Conservation (phyloP, 257 asterid genomes). For the Eustoma russellianum region DNA sequence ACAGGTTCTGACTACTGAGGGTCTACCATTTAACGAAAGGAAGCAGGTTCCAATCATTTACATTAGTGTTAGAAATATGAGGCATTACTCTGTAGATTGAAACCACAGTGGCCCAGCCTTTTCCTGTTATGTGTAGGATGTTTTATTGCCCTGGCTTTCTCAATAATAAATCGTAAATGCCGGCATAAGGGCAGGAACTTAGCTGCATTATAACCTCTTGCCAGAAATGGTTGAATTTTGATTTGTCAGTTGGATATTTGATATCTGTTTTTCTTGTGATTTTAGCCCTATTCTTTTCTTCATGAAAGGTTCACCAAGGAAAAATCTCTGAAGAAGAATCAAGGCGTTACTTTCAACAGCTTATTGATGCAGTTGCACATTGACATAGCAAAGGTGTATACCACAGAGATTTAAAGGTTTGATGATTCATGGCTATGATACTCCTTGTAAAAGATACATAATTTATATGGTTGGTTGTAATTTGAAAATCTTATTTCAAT, state of each 20-base stretch:
- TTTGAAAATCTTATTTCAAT: constrained; percentile 12
- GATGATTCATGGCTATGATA: constrained; percentile 12
- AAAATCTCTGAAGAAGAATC: constrained; percentile 75
- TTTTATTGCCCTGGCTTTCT: too few relatives aligned
- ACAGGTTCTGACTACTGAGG: too few relatives aligned
- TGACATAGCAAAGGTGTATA: constrained; percentile 93
- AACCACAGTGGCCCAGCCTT: too few relatives aligned
- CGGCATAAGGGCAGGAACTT: not conserved
- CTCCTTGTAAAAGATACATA: constrained; percentile 2
- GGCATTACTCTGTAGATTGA: too few relatives aligned
- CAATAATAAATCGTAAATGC: too few relatives aligned
- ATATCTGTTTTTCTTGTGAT: not conserved
- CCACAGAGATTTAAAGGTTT: constrained; percentile 92
- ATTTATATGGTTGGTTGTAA: constrained; percentile 16
- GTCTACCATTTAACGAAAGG: too few relatives aligned
- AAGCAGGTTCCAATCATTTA: too few relatives aligned
- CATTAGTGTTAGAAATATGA: too few relatives aligned
- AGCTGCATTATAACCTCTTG: not conserved
- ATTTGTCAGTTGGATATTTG: not conserved
- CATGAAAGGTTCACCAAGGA: constrained; percentile 60
- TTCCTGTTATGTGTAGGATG: too few relatives aligned
- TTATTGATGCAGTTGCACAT: constrained; percentile 79
- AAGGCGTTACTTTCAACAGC: constrained; percentile 84
- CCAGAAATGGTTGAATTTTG: not conserved
- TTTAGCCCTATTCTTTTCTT: constrained; percentile 8